These are phyloP conservation scores for Seiridium cupressi DNA, from an alignment of 2,329 filamentous ascomycete genomes.

Conservation along the genomic window DNA sequence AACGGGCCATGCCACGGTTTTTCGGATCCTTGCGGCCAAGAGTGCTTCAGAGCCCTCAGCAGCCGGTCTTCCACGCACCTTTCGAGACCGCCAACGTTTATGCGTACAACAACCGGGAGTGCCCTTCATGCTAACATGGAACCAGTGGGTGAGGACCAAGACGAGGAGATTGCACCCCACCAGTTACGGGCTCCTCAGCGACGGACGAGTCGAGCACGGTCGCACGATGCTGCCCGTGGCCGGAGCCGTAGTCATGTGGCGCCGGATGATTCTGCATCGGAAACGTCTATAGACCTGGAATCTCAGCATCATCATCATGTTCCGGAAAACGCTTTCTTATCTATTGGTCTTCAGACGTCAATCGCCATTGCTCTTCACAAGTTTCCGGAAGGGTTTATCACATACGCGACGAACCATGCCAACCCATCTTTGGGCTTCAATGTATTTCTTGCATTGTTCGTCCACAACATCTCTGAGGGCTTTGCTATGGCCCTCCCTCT, in stretches of 20 bases:
- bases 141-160: conserved; percentile 24
- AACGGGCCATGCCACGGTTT: conserved; percentile 62
- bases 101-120: conserved; percentile 41
- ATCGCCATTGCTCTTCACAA: conserved; percentile 96
- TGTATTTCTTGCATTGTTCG: conserved; percentile 92
- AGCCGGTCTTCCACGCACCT: conserved; percentile 30
- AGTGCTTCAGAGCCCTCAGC: conserved; percentile 60
- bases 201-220: conserved; percentile 24
- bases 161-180: conserved; percentile 11
- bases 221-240: conserved; percentile 31
- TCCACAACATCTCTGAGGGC: conserved; percentile 97
- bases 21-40: conserved; percentile 63
- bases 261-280: conserved; percentile 20
- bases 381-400: conserved; percentile 83
- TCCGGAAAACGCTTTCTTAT: conserved; percentile 87
- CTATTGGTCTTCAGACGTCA: conserved; percentile 93
- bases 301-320: conserved; percentile 87
- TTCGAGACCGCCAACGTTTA: conserved; percentile 32
- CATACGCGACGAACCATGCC: conserved; percentile 95
- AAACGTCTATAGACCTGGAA: conserved; percentile 39
- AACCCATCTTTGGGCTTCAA: conserved; percentile 85
- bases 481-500: conserved; percentile 91
- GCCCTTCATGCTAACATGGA: conserved; percentile 18
- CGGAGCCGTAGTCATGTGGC: conserved; percentile 9
- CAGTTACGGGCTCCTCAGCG: conserved; percentile 18